Evolutionary conservation across 2,329 filamentous ascomycete genomes (phyloP).

Genomic region (Diaporthe australafricana): DNA sequence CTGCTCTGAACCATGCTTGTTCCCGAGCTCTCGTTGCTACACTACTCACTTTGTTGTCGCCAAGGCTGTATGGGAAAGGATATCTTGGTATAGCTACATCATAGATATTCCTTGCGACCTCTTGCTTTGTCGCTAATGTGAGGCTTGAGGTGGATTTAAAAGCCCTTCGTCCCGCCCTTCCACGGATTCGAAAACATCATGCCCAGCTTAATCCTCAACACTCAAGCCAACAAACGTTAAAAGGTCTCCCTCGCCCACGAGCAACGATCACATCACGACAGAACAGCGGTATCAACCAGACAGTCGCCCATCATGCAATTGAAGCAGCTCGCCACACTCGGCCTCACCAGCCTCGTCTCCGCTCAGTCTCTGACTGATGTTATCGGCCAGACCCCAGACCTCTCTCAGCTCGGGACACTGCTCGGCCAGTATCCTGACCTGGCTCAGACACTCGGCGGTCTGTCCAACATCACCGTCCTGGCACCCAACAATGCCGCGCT

Average conservation of each 20-base stretch:
- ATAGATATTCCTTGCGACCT: constrained; percentile 5
- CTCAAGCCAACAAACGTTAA: background rate
- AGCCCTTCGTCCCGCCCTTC: background rate
- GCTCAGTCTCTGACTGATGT: constrained; percentile 38
- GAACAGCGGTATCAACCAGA: background rate
- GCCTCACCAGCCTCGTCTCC: constrained; percentile 5
- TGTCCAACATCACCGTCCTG: constrained; percentile 67
- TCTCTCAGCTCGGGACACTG: constrained; percentile 45
- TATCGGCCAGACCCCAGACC: constrained; percentile 39
- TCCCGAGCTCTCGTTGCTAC: background rate
- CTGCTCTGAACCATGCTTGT: constrained; percentile 6
- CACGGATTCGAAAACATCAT: fast-evolving
- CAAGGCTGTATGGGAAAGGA: constrained; percentile 22
- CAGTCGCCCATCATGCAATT: constrained; percentile 15
- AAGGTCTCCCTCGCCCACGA: background rate
- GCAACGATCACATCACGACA: background rate
- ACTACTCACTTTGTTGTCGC: background rate
- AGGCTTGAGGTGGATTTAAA: background rate
- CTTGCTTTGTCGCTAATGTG: background rate
- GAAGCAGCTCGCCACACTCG: constrained; percentile 16
- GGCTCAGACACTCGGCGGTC: constrained; percentile 48
- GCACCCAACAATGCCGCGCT: constrained; percentile 66
- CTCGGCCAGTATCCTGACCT: constrained; percentile 51
- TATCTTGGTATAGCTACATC: constrained; percentile 26
- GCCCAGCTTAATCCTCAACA: background rate